Evolutionary conservation across 73 alveolate species (phyloP).

Genomic region (Tetrahymena elliotti): DNA sequence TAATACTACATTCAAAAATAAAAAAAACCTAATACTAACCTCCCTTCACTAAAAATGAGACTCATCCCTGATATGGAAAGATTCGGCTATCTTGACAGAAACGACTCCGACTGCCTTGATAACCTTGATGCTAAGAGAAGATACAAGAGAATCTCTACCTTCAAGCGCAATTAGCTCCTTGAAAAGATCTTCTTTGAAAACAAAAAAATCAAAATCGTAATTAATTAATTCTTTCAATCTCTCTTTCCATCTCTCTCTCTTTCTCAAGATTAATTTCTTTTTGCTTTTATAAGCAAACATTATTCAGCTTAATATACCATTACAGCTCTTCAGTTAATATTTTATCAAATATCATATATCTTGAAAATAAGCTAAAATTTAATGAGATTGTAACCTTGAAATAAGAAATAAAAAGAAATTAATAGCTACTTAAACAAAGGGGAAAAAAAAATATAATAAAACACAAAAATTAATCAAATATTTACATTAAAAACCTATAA

Average conservation of each 20-base stretch:
- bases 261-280: no score
- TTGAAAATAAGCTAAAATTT: neutral
- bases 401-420: no score
- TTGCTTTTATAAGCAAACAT: neutral
- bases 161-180: neutral
- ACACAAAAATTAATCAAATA: neutral
- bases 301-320: neutral
- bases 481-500: neutral
- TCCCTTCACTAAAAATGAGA: neutral
- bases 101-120: neutral
- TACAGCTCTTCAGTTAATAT: neutral
- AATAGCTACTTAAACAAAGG: no score
- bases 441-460: neutral
- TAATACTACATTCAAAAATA: neutral
- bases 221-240: neutral
- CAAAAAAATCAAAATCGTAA: neutral
- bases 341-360: neutral
- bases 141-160: neutral
- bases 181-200: neutral
- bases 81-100: neutral
- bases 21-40: neutral
- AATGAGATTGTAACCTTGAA: neutral
- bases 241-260: neutral
- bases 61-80: constrained; percentile 3
- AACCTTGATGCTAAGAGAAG: neutral